These are phyloP conservation scores for Nicotiana benthamiana DNA, from an alignment of 257 asterid genomes.

Conservation along the genomic window DNA sequence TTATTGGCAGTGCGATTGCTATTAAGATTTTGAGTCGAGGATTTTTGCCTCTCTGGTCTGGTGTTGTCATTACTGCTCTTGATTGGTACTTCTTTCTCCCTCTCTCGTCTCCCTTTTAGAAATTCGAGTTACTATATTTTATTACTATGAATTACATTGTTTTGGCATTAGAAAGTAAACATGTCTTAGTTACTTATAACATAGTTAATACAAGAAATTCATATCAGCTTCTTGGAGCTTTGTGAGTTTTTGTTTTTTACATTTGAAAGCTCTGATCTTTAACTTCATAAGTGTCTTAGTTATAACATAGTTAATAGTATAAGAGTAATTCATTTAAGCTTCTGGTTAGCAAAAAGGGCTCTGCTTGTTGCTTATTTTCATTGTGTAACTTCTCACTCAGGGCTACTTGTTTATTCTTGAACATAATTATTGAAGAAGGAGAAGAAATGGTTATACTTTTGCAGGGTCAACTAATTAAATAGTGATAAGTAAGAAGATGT, in stretches of 20 bases:
- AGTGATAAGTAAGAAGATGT: background rate
- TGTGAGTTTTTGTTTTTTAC: background rate
- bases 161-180: background rate
- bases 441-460: background rate
- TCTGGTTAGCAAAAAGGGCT: background rate
- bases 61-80: constrained; percentile 65
- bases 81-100: constrained; percentile 41
- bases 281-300: too few species aligned
- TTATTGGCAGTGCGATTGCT: constrained; percentile 78
- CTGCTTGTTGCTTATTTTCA: background rate
- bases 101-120: background rate
- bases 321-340: background rate
- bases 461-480: background rate
- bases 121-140: background rate
- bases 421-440: background rate
- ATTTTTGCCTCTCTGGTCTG: constrained; percentile 64
- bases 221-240: background rate
- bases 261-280: background rate
- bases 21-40: constrained; percentile 58
- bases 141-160: background rate
- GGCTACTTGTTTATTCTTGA: background rate
- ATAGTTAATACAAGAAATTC: background rate
- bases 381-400: background rate
- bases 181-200: background rate
- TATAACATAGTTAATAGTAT: background rate